Conservation (phyloP, 2,329 filamentous ascomycete genomes). For the Verticillium zaregamsianum region DNA sequence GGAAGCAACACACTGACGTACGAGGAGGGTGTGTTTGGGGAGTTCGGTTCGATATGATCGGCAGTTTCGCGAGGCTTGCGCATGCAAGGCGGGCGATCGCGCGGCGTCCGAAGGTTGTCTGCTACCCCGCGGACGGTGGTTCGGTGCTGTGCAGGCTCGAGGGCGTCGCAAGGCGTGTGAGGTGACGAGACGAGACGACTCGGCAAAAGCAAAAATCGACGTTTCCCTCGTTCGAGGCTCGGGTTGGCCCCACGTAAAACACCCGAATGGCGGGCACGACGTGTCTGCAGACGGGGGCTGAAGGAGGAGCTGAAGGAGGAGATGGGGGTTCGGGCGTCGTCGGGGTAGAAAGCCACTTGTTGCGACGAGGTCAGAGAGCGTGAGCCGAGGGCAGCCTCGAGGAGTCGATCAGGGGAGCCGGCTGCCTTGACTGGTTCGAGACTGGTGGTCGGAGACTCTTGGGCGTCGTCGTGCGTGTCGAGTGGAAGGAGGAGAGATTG, state of each 20-base stretch:
- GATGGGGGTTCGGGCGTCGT: background rate
- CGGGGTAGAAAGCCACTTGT: background rate
- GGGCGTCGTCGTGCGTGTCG: background rate
- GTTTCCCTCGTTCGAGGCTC: background rate
- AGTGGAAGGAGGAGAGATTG: background rate
- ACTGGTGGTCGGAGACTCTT: background rate
- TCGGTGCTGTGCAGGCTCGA: background rate
- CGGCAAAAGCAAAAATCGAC: background rate
- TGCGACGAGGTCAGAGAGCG: background rate
- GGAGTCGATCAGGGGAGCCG: background rate
- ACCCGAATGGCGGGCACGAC: background rate
- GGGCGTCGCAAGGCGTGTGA: background rate
- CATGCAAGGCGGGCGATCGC: background rate
- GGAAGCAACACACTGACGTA: background rate
- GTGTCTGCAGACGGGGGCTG: background rate
- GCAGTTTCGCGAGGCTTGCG: background rate
- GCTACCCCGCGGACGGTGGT: background rate
- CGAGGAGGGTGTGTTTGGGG: background rate
- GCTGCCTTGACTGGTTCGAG: background rate
- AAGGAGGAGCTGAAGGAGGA: background rate
- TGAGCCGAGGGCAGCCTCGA: background rate
- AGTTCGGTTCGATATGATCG: background rate
- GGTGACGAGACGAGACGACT: background rate
- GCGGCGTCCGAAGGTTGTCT: background rate
- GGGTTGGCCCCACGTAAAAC: background rate